Evolutionary conservation across 495 filamentous ascomycete species (phyloP).

Genomic region (Aspergillus asperescens): DNA sequence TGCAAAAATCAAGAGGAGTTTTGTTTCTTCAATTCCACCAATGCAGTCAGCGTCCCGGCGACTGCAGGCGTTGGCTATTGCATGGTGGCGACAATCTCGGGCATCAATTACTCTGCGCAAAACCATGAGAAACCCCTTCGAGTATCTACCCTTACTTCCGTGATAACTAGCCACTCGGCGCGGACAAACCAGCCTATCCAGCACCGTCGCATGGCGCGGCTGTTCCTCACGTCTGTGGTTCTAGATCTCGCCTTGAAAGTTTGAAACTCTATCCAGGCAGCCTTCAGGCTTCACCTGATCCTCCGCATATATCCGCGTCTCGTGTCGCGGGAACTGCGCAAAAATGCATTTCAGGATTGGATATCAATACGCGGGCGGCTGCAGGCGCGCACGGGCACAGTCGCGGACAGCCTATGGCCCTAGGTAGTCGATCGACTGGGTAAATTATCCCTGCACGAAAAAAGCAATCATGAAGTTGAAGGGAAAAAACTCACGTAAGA

Average conservation of each 20-base stretch:
- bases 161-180: slow-evolving; percentile 1
- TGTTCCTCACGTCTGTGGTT: slow-evolving; percentile 18
- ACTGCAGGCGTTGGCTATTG: slow-evolving; percentile 18
- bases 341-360: slow-evolving; percentile 30
- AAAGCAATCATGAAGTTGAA: neutral
- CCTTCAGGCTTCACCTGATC: slow-evolving; percentile 25
- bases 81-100: slow-evolving; percentile 31
- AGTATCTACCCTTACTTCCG: slow-evolving; percentile 24
- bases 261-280: slow-evolving; percentile 30
- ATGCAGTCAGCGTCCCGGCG: slow-evolving; percentile 21
- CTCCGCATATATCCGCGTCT: slow-evolving; percentile 30
- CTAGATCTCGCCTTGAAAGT: slow-evolving; percentile 24
- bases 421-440: slow-evolving; percentile 20
- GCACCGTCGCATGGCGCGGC: slow-evolving; percentile 13
- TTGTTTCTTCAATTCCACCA: neutral
- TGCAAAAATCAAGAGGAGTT: neutral
- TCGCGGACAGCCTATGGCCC: slow-evolving; percentile 25
- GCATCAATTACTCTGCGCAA: slow-evolving; percentile 30
- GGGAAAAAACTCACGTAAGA: neutral
- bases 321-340: slow-evolving; percentile 29
- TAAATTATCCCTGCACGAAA: slow-evolving; percentile 19
- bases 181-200: neutral
- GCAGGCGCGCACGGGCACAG: too few relatives aligned
- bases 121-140: slow-evolving; percentile 21
- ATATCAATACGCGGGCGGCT: slow-evolving; percentile 27